Conservation (phyloP, 345 rosid genomes). For the Litchi chinensis region DNA sequence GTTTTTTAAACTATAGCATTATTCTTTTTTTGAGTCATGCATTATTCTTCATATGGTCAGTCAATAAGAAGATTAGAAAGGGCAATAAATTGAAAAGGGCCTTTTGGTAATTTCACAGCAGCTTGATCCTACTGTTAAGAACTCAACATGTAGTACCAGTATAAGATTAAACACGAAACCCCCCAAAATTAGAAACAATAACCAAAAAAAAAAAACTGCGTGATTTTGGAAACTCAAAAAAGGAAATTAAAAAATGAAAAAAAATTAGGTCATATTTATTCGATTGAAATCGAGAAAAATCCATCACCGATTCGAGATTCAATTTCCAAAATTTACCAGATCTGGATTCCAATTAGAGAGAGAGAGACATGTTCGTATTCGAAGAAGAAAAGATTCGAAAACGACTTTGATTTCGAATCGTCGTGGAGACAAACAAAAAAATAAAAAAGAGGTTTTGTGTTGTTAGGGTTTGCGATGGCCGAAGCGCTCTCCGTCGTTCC, state of each 20-base stretch:
- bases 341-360: slow-evolving; percentile 24
- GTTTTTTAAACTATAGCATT: too few species aligned
- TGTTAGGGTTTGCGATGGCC: slow-evolving; percentile 46
- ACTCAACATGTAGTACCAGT: not conserved
- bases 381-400: slow-evolving; percentile 49
- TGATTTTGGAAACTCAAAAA: slow-evolving; percentile 7
- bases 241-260: not conserved
- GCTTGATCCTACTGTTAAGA: not conserved
- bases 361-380: slow-evolving; percentile 37
- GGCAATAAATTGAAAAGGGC: not conserved
- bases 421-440: not conserved
- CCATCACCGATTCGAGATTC: slow-evolving; percentile 1
- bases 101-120: not conserved
- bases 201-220: not conserved
- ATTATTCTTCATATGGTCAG: too few species aligned
- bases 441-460: not conserved
- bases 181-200: not conserved
- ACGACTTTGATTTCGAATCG: slow-evolving; percentile 35
- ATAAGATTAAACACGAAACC: not conserved
- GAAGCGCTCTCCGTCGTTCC: slow-evolving; percentile 70
- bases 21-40: too few species aligned
- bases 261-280: not conserved
- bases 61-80: not conserved
- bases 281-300: not conserved
- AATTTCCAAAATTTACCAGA: slow-evolving; percentile 18